Base-by-base conservation (phyloP, 805 yeast species). In the Metschnikowia borealis region DNA sequence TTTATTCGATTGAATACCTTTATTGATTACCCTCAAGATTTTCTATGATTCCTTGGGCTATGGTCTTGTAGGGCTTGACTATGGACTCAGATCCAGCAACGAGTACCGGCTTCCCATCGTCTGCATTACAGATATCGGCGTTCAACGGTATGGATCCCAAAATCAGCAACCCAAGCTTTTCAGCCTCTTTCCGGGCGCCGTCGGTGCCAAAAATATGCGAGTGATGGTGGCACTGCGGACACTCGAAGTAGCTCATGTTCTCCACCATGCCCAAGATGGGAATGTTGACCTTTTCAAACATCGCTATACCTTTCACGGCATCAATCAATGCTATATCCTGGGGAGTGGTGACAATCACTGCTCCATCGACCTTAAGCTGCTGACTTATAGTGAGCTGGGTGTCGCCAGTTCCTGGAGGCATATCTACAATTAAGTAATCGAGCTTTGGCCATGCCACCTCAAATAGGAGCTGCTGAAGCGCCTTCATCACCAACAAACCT, bases 361-460 rank as follows among this genome's bases (percentile, higher is more conserved):
- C 89, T 0, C 96, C 96, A 58, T 83, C 86, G 0, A 89, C 80
- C 42, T 77, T 75, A n/a, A 86, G 64, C 58, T 83, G 85, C 65
- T 89, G 96, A 26, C 89, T 83, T n/a, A 89, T 73, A 0, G 95
- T 85, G 48, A 89, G 72, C 60, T 89, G 96, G 0, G 87, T 84
- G 62, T 89, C 96, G 17, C 96, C 96, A 0, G 96, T 89, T 2
- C 96, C 96, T 0, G 96, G 96, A 0, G 96, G 96, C 87, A 89
- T 79, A 59, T 89, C 96, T 10, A 89, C 71, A 1, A 89, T 84
- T 44, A 89, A 69, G 20, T 82, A 75, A 62, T 89, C 96, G 40
- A 88, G 62, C 5, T 65, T 62, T 7, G 71, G 62, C 96, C 96
- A 89, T 41, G 82, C 79, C 1, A 89, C 95, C 48, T 89, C 95